phyloP scores from a whole-genome alignment of 2,329 filamentous ascomycete genomes.

The Colletotrichum sp. region DNA sequence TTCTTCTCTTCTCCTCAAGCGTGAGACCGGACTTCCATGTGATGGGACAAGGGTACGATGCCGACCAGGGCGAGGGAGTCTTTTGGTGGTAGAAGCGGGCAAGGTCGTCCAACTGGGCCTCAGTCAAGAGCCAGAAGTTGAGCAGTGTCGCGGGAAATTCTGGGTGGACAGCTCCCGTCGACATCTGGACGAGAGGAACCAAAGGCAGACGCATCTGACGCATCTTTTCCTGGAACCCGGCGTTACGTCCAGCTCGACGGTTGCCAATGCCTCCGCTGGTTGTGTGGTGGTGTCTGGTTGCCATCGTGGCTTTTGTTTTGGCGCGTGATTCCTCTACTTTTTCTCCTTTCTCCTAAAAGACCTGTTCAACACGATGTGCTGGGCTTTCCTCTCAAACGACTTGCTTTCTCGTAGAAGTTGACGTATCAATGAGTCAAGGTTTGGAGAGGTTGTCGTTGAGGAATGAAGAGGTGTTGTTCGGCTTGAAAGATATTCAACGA shows the following conservation, averaged over 20 bases:
- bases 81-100: conserved; percentile 78
- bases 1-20: conserved; percentile 72
- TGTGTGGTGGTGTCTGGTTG: conserved; percentile 17
- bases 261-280: conserved; percentile 31
- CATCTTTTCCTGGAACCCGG: conserved; percentile 65
- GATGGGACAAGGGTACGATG: conserved; percentile 72
- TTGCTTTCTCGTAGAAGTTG: neutral
- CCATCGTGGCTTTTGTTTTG: neutral
- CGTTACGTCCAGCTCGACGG: conserved; percentile 48
- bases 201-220: conserved; percentile 69
- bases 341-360: neutral
- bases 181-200: conserved; percentile 69
- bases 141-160: conserved; percentile 71
- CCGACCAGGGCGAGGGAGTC: conserved; percentile 57
- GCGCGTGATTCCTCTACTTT: neutral
- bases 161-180: conserved; percentile 66
- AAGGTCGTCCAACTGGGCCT: conserved; percentile 71
- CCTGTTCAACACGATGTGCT: neutral
- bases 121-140: conserved; percentile 76
- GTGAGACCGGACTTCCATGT: conserved; percentile 60
- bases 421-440: neutral
- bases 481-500: neutral
- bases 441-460: neutral
- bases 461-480: neutral
- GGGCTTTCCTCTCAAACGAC: neutral